These are phyloP conservation scores for Elaeis guineensis DNA, from an alignment of 176 grass and related monocot species.

Conservation along the genomic window DNA sequence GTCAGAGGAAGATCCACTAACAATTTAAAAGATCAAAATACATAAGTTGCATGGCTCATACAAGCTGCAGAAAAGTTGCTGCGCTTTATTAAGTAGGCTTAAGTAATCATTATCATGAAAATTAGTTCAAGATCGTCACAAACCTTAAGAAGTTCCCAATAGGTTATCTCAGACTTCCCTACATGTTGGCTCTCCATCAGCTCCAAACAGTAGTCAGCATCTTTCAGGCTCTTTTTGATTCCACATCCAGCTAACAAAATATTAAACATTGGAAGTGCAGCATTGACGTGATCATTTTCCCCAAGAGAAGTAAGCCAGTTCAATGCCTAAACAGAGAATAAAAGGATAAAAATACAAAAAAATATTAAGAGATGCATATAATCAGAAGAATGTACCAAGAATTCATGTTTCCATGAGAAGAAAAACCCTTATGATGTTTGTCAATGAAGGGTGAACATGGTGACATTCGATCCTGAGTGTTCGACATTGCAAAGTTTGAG, in stretches of 20 bases:
- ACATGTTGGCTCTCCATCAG: conserved; percentile 62
- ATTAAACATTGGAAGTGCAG: conserved; percentile 59
- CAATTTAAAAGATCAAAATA: too few species aligned
- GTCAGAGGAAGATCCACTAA: too few species aligned
- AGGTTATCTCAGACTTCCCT: conserved; percentile 89
- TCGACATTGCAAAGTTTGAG: too few species aligned
- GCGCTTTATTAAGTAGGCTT: neutral
- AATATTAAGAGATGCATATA: neutral
- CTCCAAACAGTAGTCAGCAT: conserved; percentile 46
- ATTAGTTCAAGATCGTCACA: conserved; percentile 20
- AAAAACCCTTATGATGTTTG: too few species aligned
- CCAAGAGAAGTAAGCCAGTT: conserved; percentile 45
- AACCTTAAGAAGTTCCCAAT: conserved; percentile 82
- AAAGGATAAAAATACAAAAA: conserved; percentile 20
- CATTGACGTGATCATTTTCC: conserved; percentile 36
- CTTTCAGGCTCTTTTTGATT: conserved; percentile 29
- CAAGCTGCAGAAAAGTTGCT: neutral
- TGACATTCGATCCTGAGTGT: too few species aligned
- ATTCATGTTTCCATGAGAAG: neutral
- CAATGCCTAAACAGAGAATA: conserved; percentile 48
- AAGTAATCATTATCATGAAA: neutral
- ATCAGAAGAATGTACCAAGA: neutral
- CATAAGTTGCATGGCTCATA: too few species aligned
- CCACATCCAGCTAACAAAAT: conserved; percentile 48
- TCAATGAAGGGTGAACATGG: too few species aligned